Evolutionary conservation across 2,329 filamentous ascomycete species (phyloP).

Genomic region (Aspergillus quadrilineatus): DNA sequence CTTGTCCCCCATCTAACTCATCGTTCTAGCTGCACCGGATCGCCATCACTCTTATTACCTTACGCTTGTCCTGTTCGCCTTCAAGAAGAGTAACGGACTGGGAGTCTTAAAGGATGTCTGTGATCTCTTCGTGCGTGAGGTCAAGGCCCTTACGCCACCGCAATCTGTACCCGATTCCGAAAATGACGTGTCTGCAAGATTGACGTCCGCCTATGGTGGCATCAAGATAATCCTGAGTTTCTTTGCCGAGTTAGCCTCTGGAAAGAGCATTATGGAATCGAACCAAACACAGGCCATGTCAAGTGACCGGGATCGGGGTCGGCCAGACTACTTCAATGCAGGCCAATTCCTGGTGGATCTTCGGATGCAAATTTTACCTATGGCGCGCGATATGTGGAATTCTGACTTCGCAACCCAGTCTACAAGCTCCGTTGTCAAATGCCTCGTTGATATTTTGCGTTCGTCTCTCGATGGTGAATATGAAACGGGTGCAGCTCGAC

Average conservation of each 20-base stretch:
- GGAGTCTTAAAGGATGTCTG: conserved; percentile 71
- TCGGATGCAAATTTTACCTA: conserved; percentile 74
- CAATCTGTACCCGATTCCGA: conserved; percentile 40
- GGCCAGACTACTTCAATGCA: conserved; percentile 62
- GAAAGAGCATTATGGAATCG: conserved; percentile 79
- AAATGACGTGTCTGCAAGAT: conserved; percentile 42
- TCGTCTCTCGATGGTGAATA: conserved; percentile 73
- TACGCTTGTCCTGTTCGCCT: conserved; percentile 78
- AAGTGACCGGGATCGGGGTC: conserved; percentile 55
- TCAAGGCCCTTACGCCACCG: conserved; percentile 49
- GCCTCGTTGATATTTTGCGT: conserved; percentile 79
- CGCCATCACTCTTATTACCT: conserved; percentile 54
- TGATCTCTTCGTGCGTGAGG: conserved; percentile 63
- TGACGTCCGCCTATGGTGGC: conserved; percentile 56
- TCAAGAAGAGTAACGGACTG: conserved; percentile 79
- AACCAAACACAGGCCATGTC: conserved; percentile 59
- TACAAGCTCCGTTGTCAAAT: conserved; percentile 71
- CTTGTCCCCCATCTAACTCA: background rate
- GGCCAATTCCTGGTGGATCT: conserved; percentile 84
- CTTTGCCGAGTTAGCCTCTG: conserved; percentile 72
- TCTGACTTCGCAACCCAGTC: conserved; percentile 80
- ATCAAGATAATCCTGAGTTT: conserved; percentile 83
- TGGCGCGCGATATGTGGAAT: conserved; percentile 77
- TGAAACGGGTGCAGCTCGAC: conserved; percentile 66
- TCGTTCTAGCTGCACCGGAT: conserved; percentile 42